Percentiles rank a stretch among this genome's conserved stretches.
These are phyloP conservation scores for Cutaneotrichosporon cutaneum DNA, from an alignment of 1,284 basidiomycete genomes.

Conservation along the genomic window DNA sequence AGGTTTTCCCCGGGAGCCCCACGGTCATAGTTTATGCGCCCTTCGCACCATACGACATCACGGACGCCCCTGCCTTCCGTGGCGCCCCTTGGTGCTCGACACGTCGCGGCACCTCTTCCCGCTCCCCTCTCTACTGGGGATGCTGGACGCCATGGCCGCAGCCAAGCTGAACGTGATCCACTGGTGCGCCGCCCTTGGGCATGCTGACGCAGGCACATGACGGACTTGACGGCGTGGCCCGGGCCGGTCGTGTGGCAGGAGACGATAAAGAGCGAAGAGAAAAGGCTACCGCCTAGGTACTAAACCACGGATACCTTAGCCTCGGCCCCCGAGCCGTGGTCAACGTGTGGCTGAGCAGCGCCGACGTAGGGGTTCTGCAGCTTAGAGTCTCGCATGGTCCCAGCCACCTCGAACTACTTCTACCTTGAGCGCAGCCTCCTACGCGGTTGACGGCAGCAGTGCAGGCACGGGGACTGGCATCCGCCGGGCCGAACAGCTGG, in stretches of 20 bases:
- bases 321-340: no score
- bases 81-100: conserved; percentile 75
- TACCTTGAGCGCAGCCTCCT: no score
- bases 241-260: no score
- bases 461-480: conserved; percentile 75
- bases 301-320: no score
- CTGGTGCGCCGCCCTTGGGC: no score
- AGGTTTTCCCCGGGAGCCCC: no score
- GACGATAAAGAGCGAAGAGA: background rate
- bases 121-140: conserved; percentile 36
- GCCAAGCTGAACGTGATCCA: conserved; percentile 63
- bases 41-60: conserved; percentile 48
- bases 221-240: background rate
- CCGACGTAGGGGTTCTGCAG: no score
- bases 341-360: no score
- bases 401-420: no score
- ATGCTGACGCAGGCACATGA: no score
- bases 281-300: background rate
- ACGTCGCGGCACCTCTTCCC: conserved; percentile 55
- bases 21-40: conserved; percentile 24
- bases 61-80: conserved; percentile 53
- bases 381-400: no score
- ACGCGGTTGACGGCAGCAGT: conserved; percentile 56
- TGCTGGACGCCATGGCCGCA: conserved; percentile 81
- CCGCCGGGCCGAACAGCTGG: conserved; percentile 61